phyloP scores from a whole-genome alignment of 2,329 filamentous ascomycete species.

The Clonostachys rosea region DNA sequence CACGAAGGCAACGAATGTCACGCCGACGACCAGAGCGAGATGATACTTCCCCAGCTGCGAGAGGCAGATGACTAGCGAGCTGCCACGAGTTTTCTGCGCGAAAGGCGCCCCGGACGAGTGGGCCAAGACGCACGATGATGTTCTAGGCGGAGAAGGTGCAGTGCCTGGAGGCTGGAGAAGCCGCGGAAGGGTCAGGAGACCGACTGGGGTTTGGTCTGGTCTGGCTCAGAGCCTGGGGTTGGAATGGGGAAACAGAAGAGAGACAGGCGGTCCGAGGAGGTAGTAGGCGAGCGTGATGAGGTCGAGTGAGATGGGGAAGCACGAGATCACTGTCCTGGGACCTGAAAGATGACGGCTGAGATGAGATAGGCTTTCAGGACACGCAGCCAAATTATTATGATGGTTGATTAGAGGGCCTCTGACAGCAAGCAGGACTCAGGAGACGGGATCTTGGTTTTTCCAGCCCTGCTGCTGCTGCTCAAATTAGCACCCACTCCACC shows the following conservation, averaged over 20 bases:
- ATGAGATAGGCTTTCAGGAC: neutral
- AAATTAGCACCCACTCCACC: too few relatives aligned
- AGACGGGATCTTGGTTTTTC: conserved; percentile 4
- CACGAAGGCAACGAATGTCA: too few relatives aligned
- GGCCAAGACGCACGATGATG: conserved; percentile 4
- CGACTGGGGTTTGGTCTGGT: neutral
- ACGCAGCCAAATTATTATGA: too few relatives aligned
- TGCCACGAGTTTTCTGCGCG: neutral
- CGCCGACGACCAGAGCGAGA: too few relatives aligned
- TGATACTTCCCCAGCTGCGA: neutral
- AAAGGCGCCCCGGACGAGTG: neutral
- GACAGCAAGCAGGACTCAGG: conserved; percentile 1
- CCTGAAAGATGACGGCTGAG: neutral
- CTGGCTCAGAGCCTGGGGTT: neutral
- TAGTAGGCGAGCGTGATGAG: neutral
- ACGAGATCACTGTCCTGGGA: neutral
- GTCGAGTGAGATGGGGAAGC: neutral
- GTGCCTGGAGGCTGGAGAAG: neutral
- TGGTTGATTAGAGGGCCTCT: too few relatives aligned
- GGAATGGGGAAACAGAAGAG: neutral
- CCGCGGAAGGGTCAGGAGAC: neutral
- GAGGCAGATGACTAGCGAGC: conserved; percentile 4
- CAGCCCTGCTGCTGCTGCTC: neutral
- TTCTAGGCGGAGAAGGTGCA: neutral
- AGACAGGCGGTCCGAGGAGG: neutral